Evolutionary conservation across 139 green algal genomes (phyloP), one percentile per base, ranked within the genome.

Genomic region (Auxenochlorella protothecoides): DNA sequence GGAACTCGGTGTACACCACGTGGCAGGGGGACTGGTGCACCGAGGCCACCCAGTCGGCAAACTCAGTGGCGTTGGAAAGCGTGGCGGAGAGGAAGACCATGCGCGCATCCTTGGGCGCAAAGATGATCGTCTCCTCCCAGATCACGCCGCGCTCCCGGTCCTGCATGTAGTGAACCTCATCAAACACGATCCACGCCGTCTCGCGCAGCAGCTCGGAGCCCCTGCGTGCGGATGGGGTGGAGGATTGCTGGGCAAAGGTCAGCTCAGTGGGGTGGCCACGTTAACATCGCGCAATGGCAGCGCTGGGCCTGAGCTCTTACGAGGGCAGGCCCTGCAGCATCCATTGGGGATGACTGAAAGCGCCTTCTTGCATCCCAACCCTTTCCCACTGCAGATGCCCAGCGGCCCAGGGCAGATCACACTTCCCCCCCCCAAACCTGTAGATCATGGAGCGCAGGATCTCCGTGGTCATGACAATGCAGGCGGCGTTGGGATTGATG

Each of bases 61-160:
- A 98, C 85, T 99, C 88, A 10, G 66, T 74, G 4, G 90, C 85
- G 79, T 99, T 99, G 64, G 92, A 88, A 63, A 99, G 87, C 3
- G 95, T 98, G 55, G 95, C 95, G 3, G 68, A 77, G 5, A 83
- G 86, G 76, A 99, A 98, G 5, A 96, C 87, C 84, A 78, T 78
- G 61, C 70, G 56, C 2, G 68, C 63, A 8, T 79, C 80, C 51
- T 85, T 77, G 60, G 92, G 86, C 73, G 97, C 75, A 65, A 97
- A 92, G 68, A 98, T 97, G 80, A 99, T 97, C 62, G 87, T 91
- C 82, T 99, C 95, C 84, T 99, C 95, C 95, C 95, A 99, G 64
- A 99, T 95, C 72, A 99, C 95, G 3, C 95, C 95, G 7, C 95
- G 85, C 85, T 99, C 95, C 2, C 84, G 76, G 84, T 99, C 95